Base-by-base conservation (phyloP, 2,329 filamentous ascomycete species). In the Chrysoporthe deuterocubensis region DNA sequence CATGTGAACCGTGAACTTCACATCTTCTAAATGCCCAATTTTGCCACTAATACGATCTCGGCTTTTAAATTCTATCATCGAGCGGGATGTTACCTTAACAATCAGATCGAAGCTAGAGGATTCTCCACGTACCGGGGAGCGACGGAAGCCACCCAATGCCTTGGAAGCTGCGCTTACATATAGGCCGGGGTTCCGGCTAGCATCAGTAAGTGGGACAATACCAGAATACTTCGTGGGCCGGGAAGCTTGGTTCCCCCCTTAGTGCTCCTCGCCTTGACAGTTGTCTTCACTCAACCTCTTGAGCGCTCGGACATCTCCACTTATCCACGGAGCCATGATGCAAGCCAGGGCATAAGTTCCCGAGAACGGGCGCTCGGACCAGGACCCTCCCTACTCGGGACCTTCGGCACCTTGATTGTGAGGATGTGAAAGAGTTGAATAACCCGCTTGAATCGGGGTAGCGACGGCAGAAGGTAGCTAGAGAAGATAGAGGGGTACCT, bases 281-380 rank as follows among this genome's bases (percentile, higher is more conserved):
- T 65, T 58, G 46, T 14, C 61, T 61, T 67, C 42, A 48, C 50
- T 34, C 40, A 16, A 21, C n/a, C 8, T 32, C 46, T 26, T 32
- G 43, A 48, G n/a, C 46, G 13, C 65, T 43, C 67, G 65, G 67
- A 67, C 65, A 67, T 67, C 67, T 69, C 65, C 67, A 69, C 65
- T 50, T 64, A 2, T 43, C 57, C 34, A 57, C 7, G 54, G 34
- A 4, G 4, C 58, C 9, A 69, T 69, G 57, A 67, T 69, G 62
- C 44, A 50, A 61, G 40, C 50, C 34, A 13, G 37, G 11, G 16
- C 18, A 18, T 13, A 32, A 2, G 9, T 43, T 13, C 54, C 4
- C 21, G n/a, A 48, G 1, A 52, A 2, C 7, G 18, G 11, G 48
- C 13, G 48, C 9, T 7, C 48, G 13, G 13, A 11, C 9, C 14